These are phyloP conservation scores for Coemansia sp. DNA, from an alignment of 371 early-diverging fungal species.

Conservation along the genomic window DNA sequence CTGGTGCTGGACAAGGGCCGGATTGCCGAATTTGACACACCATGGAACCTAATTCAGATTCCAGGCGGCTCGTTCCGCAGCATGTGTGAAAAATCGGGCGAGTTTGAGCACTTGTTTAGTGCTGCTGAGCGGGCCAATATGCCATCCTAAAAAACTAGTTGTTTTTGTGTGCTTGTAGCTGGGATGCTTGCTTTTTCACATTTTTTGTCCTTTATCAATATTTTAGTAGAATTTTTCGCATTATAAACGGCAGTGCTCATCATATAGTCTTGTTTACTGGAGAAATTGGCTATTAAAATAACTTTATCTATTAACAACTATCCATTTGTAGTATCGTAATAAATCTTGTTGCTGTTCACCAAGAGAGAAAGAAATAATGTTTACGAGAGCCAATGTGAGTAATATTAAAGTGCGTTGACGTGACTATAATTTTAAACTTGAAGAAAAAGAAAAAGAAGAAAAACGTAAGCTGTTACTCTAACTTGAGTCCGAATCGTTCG, in stretches of 20 bases:
- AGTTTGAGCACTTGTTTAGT: slow-evolving; percentile 16
- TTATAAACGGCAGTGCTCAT: too few relatives aligned
- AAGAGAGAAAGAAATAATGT: background rate
- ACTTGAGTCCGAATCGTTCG: too few relatives aligned
- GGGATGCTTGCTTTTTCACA: background rate
- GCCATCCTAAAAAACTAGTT: background rate
- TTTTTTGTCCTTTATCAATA: background rate
- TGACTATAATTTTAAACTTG: too few relatives aligned
- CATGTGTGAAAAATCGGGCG: slow-evolving; percentile 48
- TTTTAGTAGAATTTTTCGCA: background rate
- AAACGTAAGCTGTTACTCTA: too few relatives aligned
- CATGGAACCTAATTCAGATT: slow-evolving; percentile 59
- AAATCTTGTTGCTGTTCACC: background rate
- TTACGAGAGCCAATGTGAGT: background rate
- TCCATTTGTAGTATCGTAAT: too few relatives aligned
- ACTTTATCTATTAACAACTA: too few relatives aligned
- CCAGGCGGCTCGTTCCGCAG: slow-evolving; percentile 21
- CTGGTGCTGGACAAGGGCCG: slow-evolving; percentile 80
- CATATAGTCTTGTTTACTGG: too few relatives aligned
- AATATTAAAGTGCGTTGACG: too few relatives aligned
- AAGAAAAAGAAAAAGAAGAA: too few relatives aligned
- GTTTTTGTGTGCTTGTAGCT: too few relatives aligned
- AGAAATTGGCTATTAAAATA: too few relatives aligned
- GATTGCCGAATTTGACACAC: slow-evolving; percentile 75
- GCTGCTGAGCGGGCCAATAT: background rate